Percentiles rank a stretch among this genome's conserved stretches.
Conservation (phyloP, 805 yeast genomes). For the Hanseniaspora singularis region DNA sequence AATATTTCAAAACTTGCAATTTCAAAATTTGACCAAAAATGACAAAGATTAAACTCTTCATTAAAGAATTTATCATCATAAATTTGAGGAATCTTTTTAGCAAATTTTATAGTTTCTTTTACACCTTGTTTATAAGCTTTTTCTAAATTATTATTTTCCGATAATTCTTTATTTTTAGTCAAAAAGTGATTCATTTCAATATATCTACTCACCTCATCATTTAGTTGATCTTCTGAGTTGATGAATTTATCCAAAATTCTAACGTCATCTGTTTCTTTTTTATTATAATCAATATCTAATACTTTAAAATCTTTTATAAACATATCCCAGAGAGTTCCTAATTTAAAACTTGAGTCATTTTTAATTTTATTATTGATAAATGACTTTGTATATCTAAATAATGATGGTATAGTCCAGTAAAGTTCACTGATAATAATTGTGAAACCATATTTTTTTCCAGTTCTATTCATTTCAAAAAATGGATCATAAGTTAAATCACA, state of each 20-base stretch:
- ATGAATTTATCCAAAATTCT: constrained; percentile 23
- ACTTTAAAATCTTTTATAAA: constrained; percentile 38
- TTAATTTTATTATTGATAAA: constrained; percentile 37
- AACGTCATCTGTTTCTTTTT: constrained; percentile 12
- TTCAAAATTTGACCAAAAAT: constrained; percentile 90
- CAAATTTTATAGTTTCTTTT: constrained; percentile 27
- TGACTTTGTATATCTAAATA: constrained; percentile 60
- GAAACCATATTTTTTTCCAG: constrained; percentile 70
- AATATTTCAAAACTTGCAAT: constrained; percentile 75
- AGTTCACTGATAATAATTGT: constrained; percentile 69
- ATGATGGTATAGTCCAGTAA: constrained; percentile 66
- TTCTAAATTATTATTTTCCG: constrained; percentile 16
- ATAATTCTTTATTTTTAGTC: constrained; percentile 16
- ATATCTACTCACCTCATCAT: constrained; percentile 24
- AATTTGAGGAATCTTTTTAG: constrained; percentile 26
- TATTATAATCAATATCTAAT: constrained; percentile 27
- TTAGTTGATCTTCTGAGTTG: constrained; percentile 22
- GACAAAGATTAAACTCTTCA: constrained; percentile 66
- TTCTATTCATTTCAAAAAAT: constrained; percentile 61
- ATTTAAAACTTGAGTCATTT: constrained; percentile 30
- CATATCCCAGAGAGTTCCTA: constrained; percentile 59
- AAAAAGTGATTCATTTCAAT: constrained; percentile 27
- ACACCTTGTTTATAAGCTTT: not conserved
- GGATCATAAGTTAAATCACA: constrained; percentile 93
- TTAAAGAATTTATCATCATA: constrained; percentile 49